A percentile compares a stretch with the other conserved stretches of the same genome.
These are phyloP conservation scores for Saccharomycopsis schoenii DNA, from an alignment of 805 yeast species.

Conservation along the genomic window DNA sequence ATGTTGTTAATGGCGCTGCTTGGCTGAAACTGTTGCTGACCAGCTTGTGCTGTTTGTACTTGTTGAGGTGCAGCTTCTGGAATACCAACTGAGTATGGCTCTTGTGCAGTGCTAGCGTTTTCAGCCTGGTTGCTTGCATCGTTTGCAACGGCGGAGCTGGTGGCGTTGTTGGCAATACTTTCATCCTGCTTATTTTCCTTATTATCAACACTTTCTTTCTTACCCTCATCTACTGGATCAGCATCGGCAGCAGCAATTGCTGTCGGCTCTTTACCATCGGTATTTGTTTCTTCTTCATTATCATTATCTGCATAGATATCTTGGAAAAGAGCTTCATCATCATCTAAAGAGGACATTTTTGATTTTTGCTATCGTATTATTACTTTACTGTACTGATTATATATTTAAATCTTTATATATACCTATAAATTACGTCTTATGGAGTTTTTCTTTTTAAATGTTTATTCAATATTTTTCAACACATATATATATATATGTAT, in stretches of 20 bases:
- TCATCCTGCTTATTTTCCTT: neutral
- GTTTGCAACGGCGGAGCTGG: neutral
- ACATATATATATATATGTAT: neutral
- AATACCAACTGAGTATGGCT: neutral
- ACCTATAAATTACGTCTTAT: neutral
- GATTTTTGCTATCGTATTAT: no score
- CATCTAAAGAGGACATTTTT: slow-evolving; percentile 60
- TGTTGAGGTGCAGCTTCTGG: slow-evolving; percentile 11
- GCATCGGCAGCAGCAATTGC: slow-evolving; percentile 14
- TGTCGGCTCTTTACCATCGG: slow-evolving; percentile 19
- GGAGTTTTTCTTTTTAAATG: neutral
- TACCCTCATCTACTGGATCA: slow-evolving; percentile 27
- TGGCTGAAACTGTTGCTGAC: slow-evolving; percentile 2
- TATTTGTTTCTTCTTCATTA: slow-evolving; percentile 23
- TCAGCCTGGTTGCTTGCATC: neutral
- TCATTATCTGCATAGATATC: slow-evolving; percentile 55
- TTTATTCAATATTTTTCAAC: neutral
- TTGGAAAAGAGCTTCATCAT: slow-evolving; percentile 90
- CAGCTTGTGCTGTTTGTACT: slow-evolving; percentile 19
- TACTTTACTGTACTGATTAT: neutral
- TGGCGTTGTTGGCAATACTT: neutral
- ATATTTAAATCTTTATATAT: neutral
- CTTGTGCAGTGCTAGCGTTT: neutral
- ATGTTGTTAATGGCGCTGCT: no score
- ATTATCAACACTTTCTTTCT: slow-evolving; percentile 15